These are phyloP conservation scores for Penicillium expansum DNA, from an alignment of 2,329 filamentous ascomycete species.

Conservation along the genomic window DNA sequence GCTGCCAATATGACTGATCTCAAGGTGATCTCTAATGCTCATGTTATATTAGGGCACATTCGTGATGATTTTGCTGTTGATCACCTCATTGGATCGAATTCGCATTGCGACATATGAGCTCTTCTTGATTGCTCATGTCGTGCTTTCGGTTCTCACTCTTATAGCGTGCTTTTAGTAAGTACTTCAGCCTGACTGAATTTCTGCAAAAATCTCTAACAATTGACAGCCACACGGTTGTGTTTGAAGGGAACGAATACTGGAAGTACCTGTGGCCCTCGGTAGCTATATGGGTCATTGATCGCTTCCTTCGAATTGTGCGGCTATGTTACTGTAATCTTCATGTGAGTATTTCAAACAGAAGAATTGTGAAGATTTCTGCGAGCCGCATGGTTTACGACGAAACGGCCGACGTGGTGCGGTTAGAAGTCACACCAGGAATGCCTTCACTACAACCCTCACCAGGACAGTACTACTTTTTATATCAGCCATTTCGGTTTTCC, in stretches of 20 bases:
- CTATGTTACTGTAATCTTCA: conserved; percentile 46
- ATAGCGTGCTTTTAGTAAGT: conserved; percentile 51
- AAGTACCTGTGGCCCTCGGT: conserved; percentile 52
- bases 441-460: conserved; percentile 37
- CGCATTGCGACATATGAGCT: conserved; percentile 46
- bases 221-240: conserved; percentile 48
- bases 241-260: conserved; percentile 48
- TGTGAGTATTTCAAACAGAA: conserved; percentile 24
- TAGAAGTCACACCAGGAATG: conserved; percentile 45
- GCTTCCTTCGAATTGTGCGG: conserved; percentile 45
- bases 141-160: conserved; percentile 41
- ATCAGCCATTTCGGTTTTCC: conserved; percentile 44
- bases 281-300: conserved; percentile 50
- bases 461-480: conserved; percentile 53
- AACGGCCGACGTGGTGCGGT: conserved; percentile 45
- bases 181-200: too few species aligned
- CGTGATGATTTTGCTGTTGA: conserved; percentile 43
- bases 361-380: conserved; percentile 30
- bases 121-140: conserved; percentile 43
- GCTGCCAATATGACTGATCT: background rate
- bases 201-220: background rate
- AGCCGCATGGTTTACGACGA: conserved; percentile 46
- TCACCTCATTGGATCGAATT: conserved; percentile 48
- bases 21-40: background rate
- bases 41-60: conserved; percentile 27